These are phyloP conservation scores for Ustilago cynodontis DNA, from an alignment of 1,284 basidiomycete genomes.

Conservation along the genomic window DNA sequence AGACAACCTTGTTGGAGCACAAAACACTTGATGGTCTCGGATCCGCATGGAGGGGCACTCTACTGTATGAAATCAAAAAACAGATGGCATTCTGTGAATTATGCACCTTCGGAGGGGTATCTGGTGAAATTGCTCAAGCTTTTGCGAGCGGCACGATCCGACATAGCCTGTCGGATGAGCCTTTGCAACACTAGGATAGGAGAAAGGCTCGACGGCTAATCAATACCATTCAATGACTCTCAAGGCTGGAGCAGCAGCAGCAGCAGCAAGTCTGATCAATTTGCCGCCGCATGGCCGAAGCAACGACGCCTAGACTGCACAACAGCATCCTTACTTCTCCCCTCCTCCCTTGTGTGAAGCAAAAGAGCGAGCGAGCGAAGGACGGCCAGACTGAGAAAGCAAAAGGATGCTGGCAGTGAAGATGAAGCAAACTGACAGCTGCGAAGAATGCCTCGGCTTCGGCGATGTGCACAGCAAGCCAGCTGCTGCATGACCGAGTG, in stretches of 20 bases:
- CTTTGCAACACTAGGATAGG: not conserved
- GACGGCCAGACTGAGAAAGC: no score
- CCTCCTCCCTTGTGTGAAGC: not conserved
- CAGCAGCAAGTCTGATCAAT: not conserved
- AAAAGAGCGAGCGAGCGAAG: not conserved
- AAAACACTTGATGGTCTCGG: no score
- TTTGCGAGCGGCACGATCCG: not conserved
- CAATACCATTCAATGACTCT: no score
- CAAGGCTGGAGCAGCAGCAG: not conserved
- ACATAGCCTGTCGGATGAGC: conserved; percentile 15
- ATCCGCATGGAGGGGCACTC: no score
- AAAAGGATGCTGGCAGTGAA: no score
- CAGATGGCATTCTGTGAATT: no score
- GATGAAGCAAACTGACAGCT: not conserved
- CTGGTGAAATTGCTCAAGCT: no score
- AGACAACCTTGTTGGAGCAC: no score
- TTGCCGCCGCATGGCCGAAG: not conserved
- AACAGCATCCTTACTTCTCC: not conserved
- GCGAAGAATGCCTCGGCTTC: conserved; percentile 27
- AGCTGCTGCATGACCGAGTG: conserved; percentile 19
- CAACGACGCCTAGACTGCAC: not conserved
- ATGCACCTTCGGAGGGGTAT: no score
- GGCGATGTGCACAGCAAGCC: conserved; percentile 22
- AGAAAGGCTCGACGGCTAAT: not conserved
- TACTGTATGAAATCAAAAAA: no score